Conservation (phyloP, 345 rosid species). For the Eucalyptus cladocalyx region DNA sequence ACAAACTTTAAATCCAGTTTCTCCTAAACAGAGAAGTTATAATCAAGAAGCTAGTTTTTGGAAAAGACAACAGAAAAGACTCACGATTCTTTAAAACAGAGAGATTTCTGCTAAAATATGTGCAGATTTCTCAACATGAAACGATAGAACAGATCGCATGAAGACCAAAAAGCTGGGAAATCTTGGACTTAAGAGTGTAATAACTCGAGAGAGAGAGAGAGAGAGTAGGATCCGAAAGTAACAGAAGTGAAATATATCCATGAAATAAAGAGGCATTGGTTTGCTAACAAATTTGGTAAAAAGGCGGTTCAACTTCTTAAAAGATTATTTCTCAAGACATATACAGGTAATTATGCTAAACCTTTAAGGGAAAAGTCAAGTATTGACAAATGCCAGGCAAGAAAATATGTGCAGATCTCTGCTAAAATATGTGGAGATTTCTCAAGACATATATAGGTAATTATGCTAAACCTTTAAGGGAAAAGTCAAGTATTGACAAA, state of each 20-base stretch:
- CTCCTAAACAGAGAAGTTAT: accelerated
- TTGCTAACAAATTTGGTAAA: too few species aligned
- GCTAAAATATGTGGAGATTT: too few species aligned
- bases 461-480: background rate
- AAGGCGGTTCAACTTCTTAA: too few species aligned
- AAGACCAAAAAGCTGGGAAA: background rate
- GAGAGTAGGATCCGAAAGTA: background rate
- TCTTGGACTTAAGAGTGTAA: background rate
- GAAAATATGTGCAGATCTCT: too few species aligned
- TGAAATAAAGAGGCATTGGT: background rate
- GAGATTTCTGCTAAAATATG: background rate
- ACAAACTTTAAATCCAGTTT: too few species aligned
- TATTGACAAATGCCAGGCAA: too few species aligned
- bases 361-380: too few species aligned
- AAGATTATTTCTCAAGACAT: too few species aligned
- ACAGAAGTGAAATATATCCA: background rate
- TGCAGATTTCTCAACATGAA: background rate
- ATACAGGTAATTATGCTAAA: too few species aligned
- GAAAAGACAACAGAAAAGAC: too few species aligned
- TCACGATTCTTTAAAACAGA: too few species aligned
- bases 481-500: background rate
- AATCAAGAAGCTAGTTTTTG: too few species aligned
- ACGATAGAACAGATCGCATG: background rate
- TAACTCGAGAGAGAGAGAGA: background rate
- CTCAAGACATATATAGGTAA: background rate